These are phyloP conservation scores for Crithidia mellificae DNA, from an alignment of 208 protist species.

Conservation along the genomic window DNA sequence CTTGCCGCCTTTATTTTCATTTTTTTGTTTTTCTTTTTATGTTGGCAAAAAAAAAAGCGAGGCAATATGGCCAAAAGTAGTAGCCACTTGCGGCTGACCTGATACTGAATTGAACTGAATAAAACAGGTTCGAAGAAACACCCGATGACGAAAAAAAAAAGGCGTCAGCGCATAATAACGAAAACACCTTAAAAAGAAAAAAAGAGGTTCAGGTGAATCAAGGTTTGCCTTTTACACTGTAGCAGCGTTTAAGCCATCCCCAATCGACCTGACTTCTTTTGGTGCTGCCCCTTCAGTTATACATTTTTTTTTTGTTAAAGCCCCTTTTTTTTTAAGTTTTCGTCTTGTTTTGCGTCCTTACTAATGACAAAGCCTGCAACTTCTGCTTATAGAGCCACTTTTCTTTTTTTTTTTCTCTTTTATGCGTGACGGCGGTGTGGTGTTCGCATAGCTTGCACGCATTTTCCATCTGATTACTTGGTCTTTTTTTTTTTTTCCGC, in stretches of 20 bases:
- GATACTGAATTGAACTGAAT: not conserved
- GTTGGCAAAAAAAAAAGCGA: too few relatives aligned
- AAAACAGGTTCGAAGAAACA: not conserved
- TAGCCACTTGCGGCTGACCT: not conserved
- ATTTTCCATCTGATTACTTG: too few relatives aligned
- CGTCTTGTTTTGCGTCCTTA: not conserved
- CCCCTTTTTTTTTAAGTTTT: not conserved
- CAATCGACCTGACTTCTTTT: too few relatives aligned
- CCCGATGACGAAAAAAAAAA: not conserved
- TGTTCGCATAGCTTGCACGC: not conserved
- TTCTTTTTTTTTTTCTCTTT: not conserved
- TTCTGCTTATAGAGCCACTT: not conserved
- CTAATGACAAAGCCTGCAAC: not conserved
- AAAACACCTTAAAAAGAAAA: too few relatives aligned
- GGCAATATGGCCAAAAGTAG: not conserved
- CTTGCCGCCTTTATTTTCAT: too few relatives aligned
- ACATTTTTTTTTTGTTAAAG: too few relatives aligned
- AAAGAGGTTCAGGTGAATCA: too few relatives aligned
- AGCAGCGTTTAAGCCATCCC: too few relatives aligned
- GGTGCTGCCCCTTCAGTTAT: too few relatives aligned
- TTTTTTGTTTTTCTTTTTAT: too few relatives aligned
- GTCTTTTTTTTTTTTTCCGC: not conserved
- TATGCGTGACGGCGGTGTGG: not conserved
- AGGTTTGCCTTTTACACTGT: too few relatives aligned
- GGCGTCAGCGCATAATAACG: too few relatives aligned